Conservation (phyloP, 208 protist species). For the Trypanosomatidae sp. region DNA sequence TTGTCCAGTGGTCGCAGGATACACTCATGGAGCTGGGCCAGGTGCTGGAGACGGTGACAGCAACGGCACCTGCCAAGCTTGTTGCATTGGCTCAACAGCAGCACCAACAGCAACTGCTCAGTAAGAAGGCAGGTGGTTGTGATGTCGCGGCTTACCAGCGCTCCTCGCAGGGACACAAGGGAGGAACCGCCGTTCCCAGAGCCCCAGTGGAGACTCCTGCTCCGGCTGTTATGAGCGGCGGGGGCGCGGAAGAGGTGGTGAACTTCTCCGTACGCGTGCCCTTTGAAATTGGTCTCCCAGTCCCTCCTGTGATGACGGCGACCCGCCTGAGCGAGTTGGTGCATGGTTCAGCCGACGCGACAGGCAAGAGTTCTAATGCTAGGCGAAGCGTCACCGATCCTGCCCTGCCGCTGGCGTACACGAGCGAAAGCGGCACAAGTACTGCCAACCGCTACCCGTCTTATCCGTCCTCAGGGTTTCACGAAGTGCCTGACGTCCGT, state of each 20-base stretch:
- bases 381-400: not conserved
- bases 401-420: not conserved
- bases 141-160: not conserved
- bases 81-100: constrained; percentile 16
- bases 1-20: constrained; percentile 32
- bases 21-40: constrained; percentile 27
- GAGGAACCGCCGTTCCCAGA: not conserved
- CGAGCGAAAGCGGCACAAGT: constrained; percentile 1
- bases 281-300: constrained; percentile 24
- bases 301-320: constrained; percentile 5
- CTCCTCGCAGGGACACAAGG: constrained; percentile 1
- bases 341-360: not conserved
- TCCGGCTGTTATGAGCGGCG: not conserved
- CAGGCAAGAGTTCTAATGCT: too few relatives aligned
- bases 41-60: constrained; percentile 20
- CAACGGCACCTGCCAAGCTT: constrained; percentile 14
- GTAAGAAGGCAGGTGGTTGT: not conserved
- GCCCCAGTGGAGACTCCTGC: not conserved
- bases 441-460: constrained; percentile 14
- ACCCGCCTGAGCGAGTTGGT: not conserved
- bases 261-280: constrained; percentile 24
- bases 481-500: constrained; percentile 20
- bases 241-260: constrained; percentile 15
- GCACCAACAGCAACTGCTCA: constrained; percentile 14
- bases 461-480: constrained; percentile 25